Evolutionary conservation across 495 filamentous ascomycete genomes (phyloP).

Genomic region (Tuber umbilicatum): DNA sequence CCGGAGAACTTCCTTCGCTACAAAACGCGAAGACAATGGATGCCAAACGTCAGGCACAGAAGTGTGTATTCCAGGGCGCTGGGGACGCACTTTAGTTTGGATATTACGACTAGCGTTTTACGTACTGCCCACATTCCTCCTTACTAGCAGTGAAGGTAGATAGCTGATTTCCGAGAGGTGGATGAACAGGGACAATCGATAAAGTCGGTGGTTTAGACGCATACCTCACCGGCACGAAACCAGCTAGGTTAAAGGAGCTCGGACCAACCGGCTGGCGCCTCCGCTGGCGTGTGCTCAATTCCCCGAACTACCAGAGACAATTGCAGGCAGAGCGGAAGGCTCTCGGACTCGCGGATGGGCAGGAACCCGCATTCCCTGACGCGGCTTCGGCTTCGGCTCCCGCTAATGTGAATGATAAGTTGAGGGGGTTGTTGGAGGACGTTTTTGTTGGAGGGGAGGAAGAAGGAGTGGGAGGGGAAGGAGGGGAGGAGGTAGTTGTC

Average conservation of each 20-base stretch:
- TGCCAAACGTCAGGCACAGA: slow-evolving; percentile 77
- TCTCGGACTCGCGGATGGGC: slow-evolving; percentile 16
- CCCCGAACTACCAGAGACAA: slow-evolving; percentile 22
- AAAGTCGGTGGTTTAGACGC: slow-evolving; percentile 83
- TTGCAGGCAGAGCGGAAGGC: slow-evolving; percentile 24
- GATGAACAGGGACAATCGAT: slow-evolving; percentile 57
- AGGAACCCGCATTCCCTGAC: neutral
- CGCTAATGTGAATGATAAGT: neutral
- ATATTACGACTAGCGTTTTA: slow-evolving; percentile 68
- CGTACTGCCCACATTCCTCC: slow-evolving; percentile 42
- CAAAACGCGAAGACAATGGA: slow-evolving; percentile 80
- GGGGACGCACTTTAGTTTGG: slow-evolving; percentile 58
- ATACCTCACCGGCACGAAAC: slow-evolving; percentile 72
- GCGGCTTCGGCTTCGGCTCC: neutral
- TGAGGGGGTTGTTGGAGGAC: neutral
- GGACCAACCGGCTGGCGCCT: slow-evolving; percentile 82
- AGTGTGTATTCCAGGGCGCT: slow-evolving; percentile 65
- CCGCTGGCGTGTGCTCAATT: slow-evolving; percentile 76
- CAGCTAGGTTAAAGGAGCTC: slow-evolving; percentile 69
- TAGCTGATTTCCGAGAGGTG: neutral
- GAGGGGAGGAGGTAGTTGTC: neutral
- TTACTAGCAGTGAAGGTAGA: neutral
- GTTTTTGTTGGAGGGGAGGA: neutral
- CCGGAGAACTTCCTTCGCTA: slow-evolving; percentile 56
- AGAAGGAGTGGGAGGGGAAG: neutral